phyloP scores from a whole-genome alignment of 179 eudicot genomes.

The Sideroxylon spinosum region DNA sequence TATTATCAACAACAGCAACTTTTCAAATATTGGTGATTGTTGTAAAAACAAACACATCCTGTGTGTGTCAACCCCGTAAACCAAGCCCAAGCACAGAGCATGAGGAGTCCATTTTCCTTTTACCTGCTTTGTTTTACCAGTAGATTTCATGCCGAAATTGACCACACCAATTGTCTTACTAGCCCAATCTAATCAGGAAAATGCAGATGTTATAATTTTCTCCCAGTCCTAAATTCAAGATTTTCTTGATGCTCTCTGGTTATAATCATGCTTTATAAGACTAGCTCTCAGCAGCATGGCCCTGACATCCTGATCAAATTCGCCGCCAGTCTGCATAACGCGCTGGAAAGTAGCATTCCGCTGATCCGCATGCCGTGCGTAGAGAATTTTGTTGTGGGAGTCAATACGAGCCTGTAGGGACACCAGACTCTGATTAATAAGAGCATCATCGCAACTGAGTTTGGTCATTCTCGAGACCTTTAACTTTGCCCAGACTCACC shows the following conservation, averaged over 20 bases:
- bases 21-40: neutral
- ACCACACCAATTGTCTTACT: neutral
- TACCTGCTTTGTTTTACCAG: neutral
- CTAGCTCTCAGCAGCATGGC: constrained; percentile 85
- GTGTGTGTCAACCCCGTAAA: neutral
- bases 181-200: neutral
- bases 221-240: constrained; percentile 9
- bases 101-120: neutral
- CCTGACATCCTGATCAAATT: constrained; percentile 72
- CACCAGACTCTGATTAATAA: neutral
- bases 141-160: neutral
- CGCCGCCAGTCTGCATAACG: constrained; percentile 76
- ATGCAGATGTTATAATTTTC: neutral
- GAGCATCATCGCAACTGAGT: neutral
- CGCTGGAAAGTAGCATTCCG: constrained; percentile 92
- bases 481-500: neutral
- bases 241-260: constrained; percentile 49
- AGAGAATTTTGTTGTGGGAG: constrained; percentile 91
- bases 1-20: neutral
- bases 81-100: neutral
- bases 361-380: constrained; percentile 96
- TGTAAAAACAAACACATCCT: neutral
- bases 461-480: neutral
- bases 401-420: constrained; percentile 85
- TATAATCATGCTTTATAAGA: constrained; percentile 65